Evolutionary conservation across 2,329 filamentous ascomycete species (phyloP).

Genomic region (Ustulina deusta): DNA sequence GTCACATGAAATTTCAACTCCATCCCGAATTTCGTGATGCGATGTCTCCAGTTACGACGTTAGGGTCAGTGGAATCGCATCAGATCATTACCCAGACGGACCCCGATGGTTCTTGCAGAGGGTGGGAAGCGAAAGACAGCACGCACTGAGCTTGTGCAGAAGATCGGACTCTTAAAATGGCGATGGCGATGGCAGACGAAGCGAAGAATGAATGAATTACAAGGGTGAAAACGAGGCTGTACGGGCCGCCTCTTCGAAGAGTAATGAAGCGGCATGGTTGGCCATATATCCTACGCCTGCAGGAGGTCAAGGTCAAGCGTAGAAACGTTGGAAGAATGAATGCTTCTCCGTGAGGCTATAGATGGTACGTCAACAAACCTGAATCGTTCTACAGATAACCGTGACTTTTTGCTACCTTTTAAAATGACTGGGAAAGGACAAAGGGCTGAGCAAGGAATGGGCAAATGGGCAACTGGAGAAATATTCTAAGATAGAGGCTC

Average conservation of each 20-base stretch:
- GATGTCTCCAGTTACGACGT: conserved; percentile 4
- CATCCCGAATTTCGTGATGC: conserved; percentile 29
- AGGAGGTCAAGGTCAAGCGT: conserved; percentile 37
- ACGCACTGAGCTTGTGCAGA: conserved; percentile 8
- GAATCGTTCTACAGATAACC: neutral
- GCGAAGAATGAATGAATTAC: neutral
- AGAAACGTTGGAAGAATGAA: conserved; percentile 23
- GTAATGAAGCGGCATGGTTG: conserved; percentile 18
- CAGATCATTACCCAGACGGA: conserved; percentile 20
- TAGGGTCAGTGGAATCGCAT: conserved; percentile 14
- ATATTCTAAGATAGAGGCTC: no score
- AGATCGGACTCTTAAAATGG: neutral
- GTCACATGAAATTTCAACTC: conserved; percentile 38
- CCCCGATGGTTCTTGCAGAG: no score
- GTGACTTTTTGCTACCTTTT: no score
- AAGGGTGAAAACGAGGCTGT: neutral
- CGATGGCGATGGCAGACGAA: neutral
- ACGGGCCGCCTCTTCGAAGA: conserved; percentile 18
- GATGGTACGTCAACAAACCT: conserved; percentile 8
- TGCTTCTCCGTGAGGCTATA: conserved; percentile 21
- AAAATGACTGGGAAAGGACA: no score
- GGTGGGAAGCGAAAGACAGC: conserved; percentile 67
- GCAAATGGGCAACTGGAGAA: no score
- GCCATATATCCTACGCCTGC: conserved; percentile 32
- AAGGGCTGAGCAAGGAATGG: no score